Conservation (phyloP, 2,329 filamentous ascomycete genomes). For the Neofusicoccum sp. region DNA sequence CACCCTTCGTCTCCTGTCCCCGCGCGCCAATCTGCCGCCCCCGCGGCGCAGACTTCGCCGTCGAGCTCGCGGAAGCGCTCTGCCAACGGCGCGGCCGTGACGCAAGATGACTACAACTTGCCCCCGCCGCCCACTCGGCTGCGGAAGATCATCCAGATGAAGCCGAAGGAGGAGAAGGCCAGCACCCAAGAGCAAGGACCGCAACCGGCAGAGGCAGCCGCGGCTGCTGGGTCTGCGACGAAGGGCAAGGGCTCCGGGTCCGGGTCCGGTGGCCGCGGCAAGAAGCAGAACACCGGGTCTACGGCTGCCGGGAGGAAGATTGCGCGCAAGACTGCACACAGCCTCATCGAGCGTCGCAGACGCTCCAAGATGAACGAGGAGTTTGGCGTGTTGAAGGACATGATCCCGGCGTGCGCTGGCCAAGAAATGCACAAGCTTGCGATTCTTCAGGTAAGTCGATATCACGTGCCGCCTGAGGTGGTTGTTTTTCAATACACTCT, state of each 20-base stretch:
- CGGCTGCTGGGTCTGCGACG: constrained; percentile 22
- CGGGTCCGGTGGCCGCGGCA: constrained; percentile 43
- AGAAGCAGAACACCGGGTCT: constrained; percentile 70
- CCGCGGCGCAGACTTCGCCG: constrained; percentile 28
- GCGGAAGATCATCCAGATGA: constrained; percentile 98
- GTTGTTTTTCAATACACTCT: background rate
- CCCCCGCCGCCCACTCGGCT: constrained; percentile 90
- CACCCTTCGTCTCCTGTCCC: constrained; percentile 47
- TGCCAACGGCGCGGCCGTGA: constrained; percentile 33
- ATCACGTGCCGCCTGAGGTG: background rate
- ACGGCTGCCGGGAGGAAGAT: constrained; percentile 93
- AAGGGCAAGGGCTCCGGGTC: background rate
- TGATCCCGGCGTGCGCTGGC: constrained; percentile 94
- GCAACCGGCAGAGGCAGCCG: constrained; percentile 21
- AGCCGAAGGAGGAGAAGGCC: constrained; percentile 55
- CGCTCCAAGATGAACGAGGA: constrained; percentile 99
- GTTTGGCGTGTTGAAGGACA: constrained; percentile 87
- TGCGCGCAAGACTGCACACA: constrained; percentile 93
- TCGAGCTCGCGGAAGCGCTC: constrained; percentile 31
- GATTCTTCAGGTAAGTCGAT: constrained; percentile 74
- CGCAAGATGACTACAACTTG: constrained; percentile 72
- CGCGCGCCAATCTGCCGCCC: background rate
- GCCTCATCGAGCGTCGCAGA: constrained; percentile 84
- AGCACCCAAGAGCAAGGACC: constrained; percentile 23
- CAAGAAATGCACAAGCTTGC: constrained; percentile 97